These are phyloP conservation scores for Dimocarpus longan DNA, from an alignment of 345 rosid genomes.

Conservation along the genomic window DNA sequence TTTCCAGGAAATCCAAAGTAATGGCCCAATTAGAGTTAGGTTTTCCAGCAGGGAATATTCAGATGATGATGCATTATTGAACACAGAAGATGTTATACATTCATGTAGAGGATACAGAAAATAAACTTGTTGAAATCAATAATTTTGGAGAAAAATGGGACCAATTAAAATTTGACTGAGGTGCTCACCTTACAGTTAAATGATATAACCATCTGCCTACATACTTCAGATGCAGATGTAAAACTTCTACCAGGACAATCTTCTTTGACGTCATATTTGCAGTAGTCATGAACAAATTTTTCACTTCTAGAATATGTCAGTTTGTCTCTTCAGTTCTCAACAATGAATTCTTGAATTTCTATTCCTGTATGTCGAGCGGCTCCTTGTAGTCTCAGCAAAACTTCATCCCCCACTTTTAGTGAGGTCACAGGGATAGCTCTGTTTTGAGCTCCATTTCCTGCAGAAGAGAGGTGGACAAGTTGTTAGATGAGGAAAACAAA, in stretches of 20 bases:
- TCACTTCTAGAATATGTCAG: no score
- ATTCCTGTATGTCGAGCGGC: conserved; percentile 89
- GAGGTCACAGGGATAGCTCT: conserved; percentile 68
- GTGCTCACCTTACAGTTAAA: not conserved
- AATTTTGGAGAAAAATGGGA: not conserved
- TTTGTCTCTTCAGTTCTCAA: conserved; percentile 54
- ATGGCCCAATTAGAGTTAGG: no score
- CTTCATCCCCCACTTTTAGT: conserved; percentile 65
- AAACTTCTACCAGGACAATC: not conserved
- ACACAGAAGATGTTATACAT: not conserved
- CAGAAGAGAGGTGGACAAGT: conserved; percentile 10
- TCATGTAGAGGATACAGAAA: not conserved
- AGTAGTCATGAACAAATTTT: no score
- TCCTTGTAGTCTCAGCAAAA: conserved; percentile 66
- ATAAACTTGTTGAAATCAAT: not conserved
- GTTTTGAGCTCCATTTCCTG: conserved; percentile 43
- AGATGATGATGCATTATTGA: not conserved
- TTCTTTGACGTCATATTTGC: not conserved
- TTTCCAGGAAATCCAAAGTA: no score
- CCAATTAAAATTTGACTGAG: not conserved
- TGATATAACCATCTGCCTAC: not conserved
- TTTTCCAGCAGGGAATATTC: no score
- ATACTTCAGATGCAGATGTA: not conserved
- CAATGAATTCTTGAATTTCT: conserved; percentile 80
- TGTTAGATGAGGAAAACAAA: not conserved